These are phyloP conservation scores for Claviceps sorghi DNA, from an alignment of 2,329 filamentous ascomycete genomes.

Conservation along the genomic window DNA sequence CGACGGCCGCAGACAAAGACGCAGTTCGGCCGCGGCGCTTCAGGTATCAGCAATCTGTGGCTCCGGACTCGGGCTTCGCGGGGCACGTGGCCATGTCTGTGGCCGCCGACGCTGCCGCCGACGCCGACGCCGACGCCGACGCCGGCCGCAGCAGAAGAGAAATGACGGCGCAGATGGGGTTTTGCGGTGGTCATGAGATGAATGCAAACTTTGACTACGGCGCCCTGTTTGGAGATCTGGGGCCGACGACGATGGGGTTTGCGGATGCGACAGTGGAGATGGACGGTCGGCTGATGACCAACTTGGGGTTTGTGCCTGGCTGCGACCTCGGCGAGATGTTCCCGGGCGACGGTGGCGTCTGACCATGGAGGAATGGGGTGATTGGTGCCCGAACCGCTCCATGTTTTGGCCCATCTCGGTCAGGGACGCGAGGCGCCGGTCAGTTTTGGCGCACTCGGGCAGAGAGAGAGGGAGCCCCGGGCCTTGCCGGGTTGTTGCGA, in stretches of 20 bases:
- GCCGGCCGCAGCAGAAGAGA: neutral
- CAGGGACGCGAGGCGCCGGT: neutral
- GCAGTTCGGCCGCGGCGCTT: neutral
- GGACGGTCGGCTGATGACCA: conserved; percentile 51
- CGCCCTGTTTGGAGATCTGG: conserved; percentile 36
- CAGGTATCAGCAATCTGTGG: neutral
- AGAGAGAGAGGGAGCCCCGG: too few relatives aligned
- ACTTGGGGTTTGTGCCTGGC: conserved; percentile 49
- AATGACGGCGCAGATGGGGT: neutral
- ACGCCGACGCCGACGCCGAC: neutral
- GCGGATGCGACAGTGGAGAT: conserved; percentile 34
- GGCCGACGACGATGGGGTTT: conserved; percentile 36
- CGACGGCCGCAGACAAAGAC: neutral
- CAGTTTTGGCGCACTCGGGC: too few relatives aligned
- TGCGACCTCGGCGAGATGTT: conserved; percentile 42
- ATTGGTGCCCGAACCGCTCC: neutral
- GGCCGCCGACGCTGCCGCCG: neutral
- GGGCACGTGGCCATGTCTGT: neutral
- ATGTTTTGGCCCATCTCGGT: neutral
- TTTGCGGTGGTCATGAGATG: neutral
- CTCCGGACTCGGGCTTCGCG: neutral
- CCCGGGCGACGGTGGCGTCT: conserved; percentile 23
- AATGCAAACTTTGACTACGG: conserved; percentile 30
- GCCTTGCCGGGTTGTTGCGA: neutral
- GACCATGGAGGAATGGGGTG: neutral